These are phyloP conservation scores for Endocalyx cinctus DNA, from an alignment of 2,329 filamentous ascomycete species.

Conservation along the genomic window DNA sequence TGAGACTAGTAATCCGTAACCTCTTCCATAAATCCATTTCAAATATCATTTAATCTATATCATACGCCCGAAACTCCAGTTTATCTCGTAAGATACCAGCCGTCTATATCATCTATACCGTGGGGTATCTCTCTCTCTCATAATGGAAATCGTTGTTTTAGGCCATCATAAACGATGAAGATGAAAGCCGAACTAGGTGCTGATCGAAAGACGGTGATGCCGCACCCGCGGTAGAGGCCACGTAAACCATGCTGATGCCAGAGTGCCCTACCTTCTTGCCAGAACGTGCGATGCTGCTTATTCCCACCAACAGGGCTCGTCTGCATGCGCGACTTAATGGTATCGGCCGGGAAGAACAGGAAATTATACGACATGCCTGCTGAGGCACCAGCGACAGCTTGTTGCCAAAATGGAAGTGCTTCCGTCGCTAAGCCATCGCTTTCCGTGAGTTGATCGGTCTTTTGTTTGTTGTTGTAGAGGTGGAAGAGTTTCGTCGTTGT, in stretches of 20 bases:
- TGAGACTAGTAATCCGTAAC: too few species aligned
- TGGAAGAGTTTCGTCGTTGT: conserved; percentile 70
- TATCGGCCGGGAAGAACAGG: conserved; percentile 94
- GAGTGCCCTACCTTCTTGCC: conserved; percentile 64
- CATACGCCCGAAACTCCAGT: too few species aligned
- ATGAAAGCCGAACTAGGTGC: conserved; percentile 98
- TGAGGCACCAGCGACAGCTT: conserved; percentile 78
- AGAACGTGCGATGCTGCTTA: conserved; percentile 60
- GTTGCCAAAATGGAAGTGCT: conserved; percentile 75
- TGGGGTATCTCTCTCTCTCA: too few species aligned
- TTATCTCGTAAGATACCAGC: too few species aligned
- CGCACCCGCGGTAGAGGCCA: conserved; percentile 89
- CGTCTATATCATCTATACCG: too few species aligned
- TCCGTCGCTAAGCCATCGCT: conserved; percentile 38
- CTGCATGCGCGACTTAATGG: conserved; percentile 96
- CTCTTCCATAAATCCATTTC: too few species aligned
- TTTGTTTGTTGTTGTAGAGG: conserved; percentile 43
- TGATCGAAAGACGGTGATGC: conserved; percentile 82
- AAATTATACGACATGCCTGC: conserved; percentile 97
- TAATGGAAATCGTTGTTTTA: conserved; percentile 65
- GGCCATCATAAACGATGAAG: conserved; percentile 87
- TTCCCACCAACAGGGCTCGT: conserved; percentile 66
- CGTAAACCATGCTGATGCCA: conserved; percentile 78
- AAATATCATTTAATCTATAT: too few species aligned
- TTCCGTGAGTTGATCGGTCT: conserved; percentile 33